Percentiles rank a stretch among this genome's conserved stretches.
These are phyloP conservation scores for Decorospora gaudefroyi DNA, from an alignment of 2,329 filamentous ascomycete genomes.

Conservation along the genomic window DNA sequence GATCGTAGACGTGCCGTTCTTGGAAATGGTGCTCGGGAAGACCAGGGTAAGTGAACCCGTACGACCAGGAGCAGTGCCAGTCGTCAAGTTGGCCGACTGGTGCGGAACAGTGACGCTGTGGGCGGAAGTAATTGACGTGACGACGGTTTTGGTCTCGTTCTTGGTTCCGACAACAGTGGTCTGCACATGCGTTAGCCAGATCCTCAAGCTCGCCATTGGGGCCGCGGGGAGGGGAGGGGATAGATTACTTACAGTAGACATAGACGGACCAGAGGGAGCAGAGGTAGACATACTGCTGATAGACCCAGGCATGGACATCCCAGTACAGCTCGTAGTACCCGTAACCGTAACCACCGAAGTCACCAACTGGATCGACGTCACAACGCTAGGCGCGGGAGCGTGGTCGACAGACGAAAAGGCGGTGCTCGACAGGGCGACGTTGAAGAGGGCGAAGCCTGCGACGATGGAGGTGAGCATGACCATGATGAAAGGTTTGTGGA, in stretches of 20 bases:
- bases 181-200: background rate
- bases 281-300: too few species aligned
- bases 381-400: background rate
- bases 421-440: constrained; percentile 8
- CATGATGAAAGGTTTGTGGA: too few species aligned
- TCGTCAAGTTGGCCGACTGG: constrained; percentile 3
- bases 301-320: background rate
- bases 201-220: background rate
- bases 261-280: too few species aligned
- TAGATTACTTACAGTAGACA: background rate
- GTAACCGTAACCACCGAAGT: constrained; percentile 8
- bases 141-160: background rate
- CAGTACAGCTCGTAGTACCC: too few species aligned
- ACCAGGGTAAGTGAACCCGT: background rate
- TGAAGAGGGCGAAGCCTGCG: constrained; percentile 11
- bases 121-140: background rate
- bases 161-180: background rate
- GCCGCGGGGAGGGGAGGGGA: background rate
- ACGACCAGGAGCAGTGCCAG: background rate
- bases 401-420: constrained; percentile 4
- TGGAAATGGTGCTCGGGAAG: background rate
- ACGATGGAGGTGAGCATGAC: constrained; percentile 7
- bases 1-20: constrained; percentile 2
- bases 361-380: constrained; percentile 8
- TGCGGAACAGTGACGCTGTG: background rate